Conservation (phyloP, 805 yeast species). For the Kluyveromyces starmeri region DNA sequence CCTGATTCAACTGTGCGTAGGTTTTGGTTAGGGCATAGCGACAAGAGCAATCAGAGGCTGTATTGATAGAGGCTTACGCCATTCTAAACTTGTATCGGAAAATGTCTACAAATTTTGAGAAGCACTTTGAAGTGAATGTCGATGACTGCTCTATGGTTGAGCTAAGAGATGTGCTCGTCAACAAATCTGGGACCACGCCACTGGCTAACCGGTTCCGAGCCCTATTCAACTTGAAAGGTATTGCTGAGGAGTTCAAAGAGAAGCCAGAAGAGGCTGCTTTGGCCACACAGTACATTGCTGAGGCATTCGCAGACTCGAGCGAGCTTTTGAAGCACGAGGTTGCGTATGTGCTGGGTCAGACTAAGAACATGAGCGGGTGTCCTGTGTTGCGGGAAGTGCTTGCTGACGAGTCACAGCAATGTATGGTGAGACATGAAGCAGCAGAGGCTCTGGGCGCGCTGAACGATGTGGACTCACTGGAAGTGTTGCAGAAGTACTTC, state of each 20-base stretch:
- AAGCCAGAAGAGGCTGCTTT: conserved; percentile 45
- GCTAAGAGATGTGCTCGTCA: conserved; percentile 60
- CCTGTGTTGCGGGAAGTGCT: conserved; percentile 67
- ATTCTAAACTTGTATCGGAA: too few relatives aligned
- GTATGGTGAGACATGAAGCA: conserved; percentile 99
- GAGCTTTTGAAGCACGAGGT: conserved; percentile 95
- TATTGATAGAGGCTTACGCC: too few relatives aligned
- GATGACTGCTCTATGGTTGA: conserved; percentile 45
- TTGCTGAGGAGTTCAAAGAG: conserved; percentile 63
- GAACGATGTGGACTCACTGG: conserved; percentile 69
- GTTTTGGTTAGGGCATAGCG: too few relatives aligned
- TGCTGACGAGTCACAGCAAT: conserved; percentile 58
- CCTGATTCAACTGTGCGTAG: too few relatives aligned
- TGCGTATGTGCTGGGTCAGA: conserved; percentile 95
- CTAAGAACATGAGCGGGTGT: conserved; percentile 73
- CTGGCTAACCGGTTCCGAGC: conserved; percentile 91
- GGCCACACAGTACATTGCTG: conserved; percentile 79
- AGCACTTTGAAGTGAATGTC: conserved; percentile 29
- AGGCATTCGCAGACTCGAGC: conserved; percentile 69
- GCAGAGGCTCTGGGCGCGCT: conserved; percentile 98
- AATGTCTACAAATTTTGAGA: conserved; percentile 32
- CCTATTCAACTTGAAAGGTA: conserved; percentile 76
- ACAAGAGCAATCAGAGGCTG: too few relatives aligned
- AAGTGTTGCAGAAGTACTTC: conserved; percentile 52
- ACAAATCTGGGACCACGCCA: conserved; percentile 57